These are phyloP conservation scores for Penicillium sp. DNA, from an alignment of 2,329 filamentous ascomycete species.

Conservation along the genomic window DNA sequence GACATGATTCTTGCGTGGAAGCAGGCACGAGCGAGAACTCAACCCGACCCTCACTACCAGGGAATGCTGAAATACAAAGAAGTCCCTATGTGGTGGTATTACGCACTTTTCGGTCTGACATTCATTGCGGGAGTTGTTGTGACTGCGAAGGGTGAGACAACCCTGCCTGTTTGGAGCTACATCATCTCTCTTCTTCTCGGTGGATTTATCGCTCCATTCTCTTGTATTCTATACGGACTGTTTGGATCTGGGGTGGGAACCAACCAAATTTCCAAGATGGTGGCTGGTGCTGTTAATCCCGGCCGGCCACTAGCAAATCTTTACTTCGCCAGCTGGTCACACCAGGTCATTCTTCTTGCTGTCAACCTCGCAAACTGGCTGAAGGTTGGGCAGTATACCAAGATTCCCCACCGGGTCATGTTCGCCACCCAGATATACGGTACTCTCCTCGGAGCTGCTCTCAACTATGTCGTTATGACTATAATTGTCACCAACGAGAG, in stretches of 20 bases:
- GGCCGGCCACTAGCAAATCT: constrained; percentile 28
- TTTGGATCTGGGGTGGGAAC: neutral
- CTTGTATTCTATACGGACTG: constrained; percentile 18
- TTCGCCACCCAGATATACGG: constrained; percentile 58
- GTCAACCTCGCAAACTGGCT: constrained; percentile 17
- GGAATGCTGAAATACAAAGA: constrained; percentile 31
- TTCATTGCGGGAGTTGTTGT: constrained; percentile 53
- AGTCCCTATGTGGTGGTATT: constrained; percentile 51
- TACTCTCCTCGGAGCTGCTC: constrained; percentile 53
- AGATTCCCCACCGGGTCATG: constrained; percentile 54
- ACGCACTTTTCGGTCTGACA: constrained; percentile 43
- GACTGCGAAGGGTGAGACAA: constrained; percentile 50
- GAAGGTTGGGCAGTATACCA: neutral
- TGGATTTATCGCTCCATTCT: constrained; percentile 53
- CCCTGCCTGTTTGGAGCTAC: constrained; percentile 52
- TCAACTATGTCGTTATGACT: constrained; percentile 58
- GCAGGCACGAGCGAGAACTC: constrained; percentile 17
- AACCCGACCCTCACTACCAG: constrained; percentile 27
- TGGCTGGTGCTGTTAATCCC: constrained; percentile 26
- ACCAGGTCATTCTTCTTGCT: constrained; percentile 28
- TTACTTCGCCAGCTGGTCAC: constrained; percentile 33
- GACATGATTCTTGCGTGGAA: constrained; percentile 27
- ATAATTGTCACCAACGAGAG: constrained; percentile 52
- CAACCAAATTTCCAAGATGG: constrained; percentile 30
- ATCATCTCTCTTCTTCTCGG: constrained; percentile 47